Evolutionary conservation across 2,329 filamentous ascomycete species (phyloP), one percentile per base, ranked within the genome.

Genomic region (Colletotrichum sp.): DNA sequence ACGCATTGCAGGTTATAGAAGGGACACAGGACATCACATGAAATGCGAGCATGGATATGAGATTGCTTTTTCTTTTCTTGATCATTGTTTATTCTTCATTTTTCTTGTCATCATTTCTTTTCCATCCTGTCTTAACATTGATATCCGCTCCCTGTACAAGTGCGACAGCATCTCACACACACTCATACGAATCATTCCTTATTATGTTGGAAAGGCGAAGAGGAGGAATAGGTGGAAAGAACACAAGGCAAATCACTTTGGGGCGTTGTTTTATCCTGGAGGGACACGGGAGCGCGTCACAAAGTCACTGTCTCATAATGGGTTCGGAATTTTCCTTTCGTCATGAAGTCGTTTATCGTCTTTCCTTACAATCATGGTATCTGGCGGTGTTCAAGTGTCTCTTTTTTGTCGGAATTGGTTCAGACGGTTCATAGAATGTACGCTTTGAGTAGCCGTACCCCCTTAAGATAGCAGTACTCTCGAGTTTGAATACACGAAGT

Each of bases 101-200:
- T 67, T 71, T 69, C 68, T 75, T 72, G 63, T 72, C 59, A 70
- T 66, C 69, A 36, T 69, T 61, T 57, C 59, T 64, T 63, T 48
- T 57, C 36, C 59, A 71, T 57, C 30, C 34, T 76, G 70, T 76
- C 71, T 74, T 61, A 74, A 59, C 74, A 76, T 74, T 73, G 74
- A 76, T 76, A 76, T 76, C 74, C 64, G 74, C 70, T 76, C 74
- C 63, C 59, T 76, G 64, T 74, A 76, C 70, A 74, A 74, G 59
- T 69, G 65, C 70, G 74, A 60, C 34, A 71, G n/a, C 30, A 71
- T 39, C 68, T 64, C 39, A 48, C 55, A 59, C 52, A 24, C 0
- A 24, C 55, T 39, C 52, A 30, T 13, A 74, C 65, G 74, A 74
- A 69, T 74, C 74, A 76, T 76, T 76, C 74, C 65, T 76, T 76